Conservation (phyloP, 805 yeast species). For the Starmerella roubikii region DNA sequence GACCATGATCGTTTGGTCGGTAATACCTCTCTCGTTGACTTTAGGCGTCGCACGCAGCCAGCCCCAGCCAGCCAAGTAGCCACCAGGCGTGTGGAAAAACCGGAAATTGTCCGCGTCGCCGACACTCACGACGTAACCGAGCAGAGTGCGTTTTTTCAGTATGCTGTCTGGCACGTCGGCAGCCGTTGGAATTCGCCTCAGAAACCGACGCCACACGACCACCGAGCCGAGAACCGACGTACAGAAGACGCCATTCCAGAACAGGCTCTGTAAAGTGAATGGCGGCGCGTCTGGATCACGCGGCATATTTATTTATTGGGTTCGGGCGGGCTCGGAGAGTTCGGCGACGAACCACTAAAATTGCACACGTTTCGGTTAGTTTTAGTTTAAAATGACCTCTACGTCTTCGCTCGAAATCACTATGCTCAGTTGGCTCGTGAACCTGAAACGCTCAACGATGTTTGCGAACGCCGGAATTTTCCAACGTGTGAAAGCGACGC, state of each 20-base stretch:
- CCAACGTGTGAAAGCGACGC: too few species aligned
- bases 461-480: too few species aligned
- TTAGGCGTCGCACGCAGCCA: slow-evolving; percentile 64
- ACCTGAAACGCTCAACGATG: too few species aligned
- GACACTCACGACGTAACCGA: slow-evolving; percentile 74
- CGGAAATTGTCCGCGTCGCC: slow-evolving; percentile 96
- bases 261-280: slow-evolving; percentile 7
- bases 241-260: slow-evolving; percentile 13
- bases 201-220: slow-evolving; percentile 32
- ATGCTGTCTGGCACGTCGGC: slow-evolving; percentile 36
- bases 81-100: slow-evolving; percentile 89
- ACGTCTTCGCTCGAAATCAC: too few species aligned
- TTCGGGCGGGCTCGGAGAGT: too few species aligned
- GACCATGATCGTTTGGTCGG: slow-evolving; percentile 60
- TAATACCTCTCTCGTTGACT: slow-evolving; percentile 33
- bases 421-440: too few species aligned
- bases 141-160: slow-evolving; percentile 34
- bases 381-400: too few species aligned
- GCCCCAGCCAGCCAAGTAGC: slow-evolving; percentile 79
- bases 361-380: too few species aligned
- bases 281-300: slow-evolving; percentile 14
- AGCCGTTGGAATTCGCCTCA: slow-evolving; percentile 40
- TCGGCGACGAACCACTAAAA: too few species aligned
- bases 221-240: slow-evolving; percentile 32
- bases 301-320: slow-evolving; percentile 7